Conservation (phyloP, 139 green algal species). For the Cymbomonas tetramitiformis region DNA sequence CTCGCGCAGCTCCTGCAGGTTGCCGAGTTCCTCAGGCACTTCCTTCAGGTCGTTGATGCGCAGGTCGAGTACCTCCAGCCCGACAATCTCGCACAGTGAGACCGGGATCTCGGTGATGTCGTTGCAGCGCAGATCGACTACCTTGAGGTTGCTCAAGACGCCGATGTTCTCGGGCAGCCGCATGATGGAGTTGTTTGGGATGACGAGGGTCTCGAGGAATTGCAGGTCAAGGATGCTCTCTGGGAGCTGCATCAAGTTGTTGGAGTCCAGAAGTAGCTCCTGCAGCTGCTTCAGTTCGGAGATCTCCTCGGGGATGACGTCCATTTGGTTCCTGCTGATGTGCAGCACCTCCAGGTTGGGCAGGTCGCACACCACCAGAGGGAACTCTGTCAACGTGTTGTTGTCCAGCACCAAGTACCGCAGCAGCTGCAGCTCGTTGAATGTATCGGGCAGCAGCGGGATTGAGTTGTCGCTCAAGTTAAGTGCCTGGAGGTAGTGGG, state of each 20-base stretch:
- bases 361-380: slow-evolving; percentile 2
- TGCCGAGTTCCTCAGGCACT: background rate
- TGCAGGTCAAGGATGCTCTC: background rate
- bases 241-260: slow-evolving; percentile 11
- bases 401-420: slow-evolving; percentile 8
- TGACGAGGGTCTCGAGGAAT: slow-evolving; percentile 21
- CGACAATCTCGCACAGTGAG: slow-evolving; percentile 15
- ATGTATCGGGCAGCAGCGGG: background rate
- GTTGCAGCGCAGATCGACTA: slow-evolving; percentile 8
- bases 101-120: slow-evolving; percentile 15
- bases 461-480: slow-evolving; percentile 17
- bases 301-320: background rate
- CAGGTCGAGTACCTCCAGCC: slow-evolving; percentile 25
- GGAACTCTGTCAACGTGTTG: slow-evolving; percentile 13
- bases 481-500: background rate
- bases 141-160: slow-evolving; percentile 30
- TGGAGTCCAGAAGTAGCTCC: slow-evolving; percentile 17
- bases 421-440: slow-evolving; percentile 2
- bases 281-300: slow-evolving; percentile 9
- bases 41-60: slow-evolving; percentile 12
- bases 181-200: slow-evolving; percentile 23
- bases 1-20: slow-evolving; percentile 1
- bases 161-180: slow-evolving; percentile 31
- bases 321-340: slow-evolving; percentile 7
- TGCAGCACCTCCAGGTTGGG: slow-evolving; percentile 20